A percentile compares a stretch with the other conserved stretches of the same genome.
Evolutionary conservation across 2,329 filamentous ascomycete genomes (phyloP).

Genomic region (Triangularia verruculosa): DNA sequence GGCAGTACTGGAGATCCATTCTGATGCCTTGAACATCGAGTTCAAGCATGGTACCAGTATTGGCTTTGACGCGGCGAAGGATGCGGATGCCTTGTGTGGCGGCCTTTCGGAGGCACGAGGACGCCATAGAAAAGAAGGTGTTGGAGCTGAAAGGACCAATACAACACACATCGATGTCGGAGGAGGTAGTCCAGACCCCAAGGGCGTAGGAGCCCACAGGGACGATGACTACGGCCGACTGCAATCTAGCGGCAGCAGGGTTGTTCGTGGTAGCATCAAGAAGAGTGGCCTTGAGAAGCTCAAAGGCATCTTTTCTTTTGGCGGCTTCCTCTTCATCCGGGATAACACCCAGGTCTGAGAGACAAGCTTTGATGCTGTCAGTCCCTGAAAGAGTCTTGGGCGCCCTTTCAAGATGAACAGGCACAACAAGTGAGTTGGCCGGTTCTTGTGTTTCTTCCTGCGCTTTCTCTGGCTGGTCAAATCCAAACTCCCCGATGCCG

Average conservation of each 20-base stretch:
- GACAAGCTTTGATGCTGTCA: slow-evolving; percentile 37
- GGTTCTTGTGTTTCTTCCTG: background rate
- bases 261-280: slow-evolving; percentile 30
- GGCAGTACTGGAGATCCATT: slow-evolving; percentile 66
- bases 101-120: slow-evolving; percentile 51
- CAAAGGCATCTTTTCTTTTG: slow-evolving; percentile 43
- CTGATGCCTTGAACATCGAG: slow-evolving; percentile 56
- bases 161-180: slow-evolving; percentile 64
- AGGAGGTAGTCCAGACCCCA: slow-evolving; percentile 57
- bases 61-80: slow-evolving; percentile 55
- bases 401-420: slow-evolving; percentile 35
- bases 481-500: slow-evolving; percentile 22
- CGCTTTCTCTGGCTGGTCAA: background rate
- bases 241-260: slow-evolving; percentile 8
- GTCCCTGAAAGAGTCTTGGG: slow-evolving; percentile 32
- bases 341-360: slow-evolving; percentile 41
- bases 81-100: slow-evolving; percentile 44
- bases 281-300: slow-evolving; percentile 43
- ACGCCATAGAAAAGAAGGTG: slow-evolving; percentile 59
- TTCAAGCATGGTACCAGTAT: slow-evolving; percentile 62
- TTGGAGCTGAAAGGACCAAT: slow-evolving; percentile 59
- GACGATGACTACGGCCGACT: slow-evolving; percentile 47
- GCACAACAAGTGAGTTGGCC: slow-evolving; percentile 24
- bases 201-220: slow-evolving; percentile 66
- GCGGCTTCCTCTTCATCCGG: slow-evolving; percentile 45